Conservation (phyloP, 306 rosid genomes). For the Medicago arabica region DNA sequence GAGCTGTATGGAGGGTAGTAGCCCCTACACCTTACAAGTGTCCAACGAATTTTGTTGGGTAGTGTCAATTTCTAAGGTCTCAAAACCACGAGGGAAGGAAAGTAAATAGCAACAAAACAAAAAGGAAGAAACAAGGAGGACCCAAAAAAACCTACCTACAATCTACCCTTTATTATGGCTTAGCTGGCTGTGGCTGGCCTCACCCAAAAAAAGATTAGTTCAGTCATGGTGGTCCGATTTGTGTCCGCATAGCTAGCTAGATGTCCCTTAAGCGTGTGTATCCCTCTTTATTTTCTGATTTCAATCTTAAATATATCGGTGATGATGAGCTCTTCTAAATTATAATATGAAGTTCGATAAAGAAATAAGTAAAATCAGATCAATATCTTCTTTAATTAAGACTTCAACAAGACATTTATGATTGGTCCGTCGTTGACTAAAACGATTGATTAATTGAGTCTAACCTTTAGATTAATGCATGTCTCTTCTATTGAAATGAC, state of each 20-base stretch:
- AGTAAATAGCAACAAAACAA: constrained; percentile 38
- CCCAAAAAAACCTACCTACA: constrained; percentile 26
- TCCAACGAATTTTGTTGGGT: constrained; percentile 30
- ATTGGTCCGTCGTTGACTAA: too few relatives aligned
- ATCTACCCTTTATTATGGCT: constrained; percentile 24
- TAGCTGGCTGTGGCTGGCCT: constrained; percentile 41
- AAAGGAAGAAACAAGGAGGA: constrained; percentile 38
- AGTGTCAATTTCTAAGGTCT: constrained; percentile 8
- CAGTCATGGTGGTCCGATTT: constrained; percentile 15
- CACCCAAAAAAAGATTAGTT: neutral
- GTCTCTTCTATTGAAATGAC: too few relatives aligned
- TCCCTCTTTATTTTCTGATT: too few relatives aligned
- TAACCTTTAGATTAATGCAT: too few relatives aligned
- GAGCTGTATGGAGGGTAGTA: constrained; percentile 7
- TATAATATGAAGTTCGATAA: too few relatives aligned
- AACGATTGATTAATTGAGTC: too few relatives aligned
- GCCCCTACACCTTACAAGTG: constrained; percentile 1
- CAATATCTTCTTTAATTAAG: too few relatives aligned
- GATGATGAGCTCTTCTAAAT: too few relatives aligned
- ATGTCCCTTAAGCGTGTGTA: constrained; percentile 1
- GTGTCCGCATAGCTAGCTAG: constrained; percentile 25
- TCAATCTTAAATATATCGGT: too few relatives aligned
- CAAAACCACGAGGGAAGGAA: neutral
- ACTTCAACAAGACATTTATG: too few relatives aligned
- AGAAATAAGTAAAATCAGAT: too few relatives aligned